These are phyloP conservation scores for Petunia secreta DNA, from an alignment of 257 asterid genomes.

Conservation along the genomic window DNA sequence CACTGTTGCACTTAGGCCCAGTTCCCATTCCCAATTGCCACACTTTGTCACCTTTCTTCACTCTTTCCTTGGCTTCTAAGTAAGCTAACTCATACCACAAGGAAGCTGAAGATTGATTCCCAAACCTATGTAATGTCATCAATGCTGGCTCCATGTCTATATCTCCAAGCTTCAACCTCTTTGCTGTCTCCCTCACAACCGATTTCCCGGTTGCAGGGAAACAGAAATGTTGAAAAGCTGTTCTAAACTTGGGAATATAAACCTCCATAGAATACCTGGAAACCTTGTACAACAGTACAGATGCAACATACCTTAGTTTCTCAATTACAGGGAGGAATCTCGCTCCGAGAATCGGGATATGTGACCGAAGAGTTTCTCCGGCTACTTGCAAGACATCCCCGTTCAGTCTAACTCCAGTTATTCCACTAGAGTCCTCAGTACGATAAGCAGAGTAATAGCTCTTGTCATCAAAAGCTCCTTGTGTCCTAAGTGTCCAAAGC, in stretches of 20 bases:
- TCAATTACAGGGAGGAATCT: slow-evolving; percentile 60
- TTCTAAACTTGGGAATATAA: slow-evolving; percentile 70
- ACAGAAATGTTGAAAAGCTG: slow-evolving; percentile 77
- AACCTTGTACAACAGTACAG: slow-evolving; percentile 47
- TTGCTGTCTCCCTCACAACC: slow-evolving; percentile 60
- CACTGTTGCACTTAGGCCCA: slow-evolving; percentile 72
- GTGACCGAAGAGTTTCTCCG: slow-evolving; percentile 67
- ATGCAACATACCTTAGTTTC: slow-evolving; percentile 42
- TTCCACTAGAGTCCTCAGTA: slow-evolving; percentile 76
- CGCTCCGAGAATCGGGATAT: slow-evolving; percentile 58
- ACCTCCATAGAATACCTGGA: slow-evolving; percentile 45
- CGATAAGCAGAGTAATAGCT: slow-evolving; percentile 61
- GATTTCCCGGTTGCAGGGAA: slow-evolving; percentile 74
- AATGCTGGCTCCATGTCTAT: slow-evolving; percentile 45
- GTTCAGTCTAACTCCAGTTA: slow-evolving; percentile 66
- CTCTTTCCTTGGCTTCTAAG: slow-evolving; percentile 69
- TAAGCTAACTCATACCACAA: slow-evolving; percentile 74
- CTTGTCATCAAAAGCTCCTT: slow-evolving; percentile 72
- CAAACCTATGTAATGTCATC: slow-evolving; percentile 72
- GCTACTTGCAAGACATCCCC: slow-evolving; percentile 70
- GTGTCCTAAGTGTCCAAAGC: slow-evolving; percentile 54
- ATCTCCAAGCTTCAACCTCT: slow-evolving; percentile 39
- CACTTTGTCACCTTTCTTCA: slow-evolving; percentile 65
- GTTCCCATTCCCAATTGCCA: slow-evolving; percentile 84
- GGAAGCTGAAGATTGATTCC: slow-evolving; percentile 62